Percentiles rank a stretch among this genome's conserved stretches.
phyloP scores from a whole-genome alignment of 2,329 filamentous ascomycete species.

The Ophiostoma sp. region DNA sequence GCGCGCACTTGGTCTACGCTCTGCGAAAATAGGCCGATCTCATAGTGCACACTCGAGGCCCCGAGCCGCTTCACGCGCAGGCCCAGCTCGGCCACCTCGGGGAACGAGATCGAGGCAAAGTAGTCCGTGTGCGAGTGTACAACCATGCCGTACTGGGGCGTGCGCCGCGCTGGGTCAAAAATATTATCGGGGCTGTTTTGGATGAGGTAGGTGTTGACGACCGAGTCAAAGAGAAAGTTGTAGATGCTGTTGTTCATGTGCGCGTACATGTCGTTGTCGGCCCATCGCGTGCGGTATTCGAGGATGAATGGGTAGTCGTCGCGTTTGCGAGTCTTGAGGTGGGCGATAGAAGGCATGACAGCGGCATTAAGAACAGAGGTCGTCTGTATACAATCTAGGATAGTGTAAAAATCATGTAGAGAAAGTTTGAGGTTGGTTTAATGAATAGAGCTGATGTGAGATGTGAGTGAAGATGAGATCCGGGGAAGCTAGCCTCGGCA shows the following conservation, averaged over 20 bases:
- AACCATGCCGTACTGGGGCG: slow-evolving; percentile 69
- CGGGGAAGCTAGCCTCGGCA: slow-evolving; percentile 21
- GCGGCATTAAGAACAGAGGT: too few species aligned
- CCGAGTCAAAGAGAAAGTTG: slow-evolving; percentile 79
- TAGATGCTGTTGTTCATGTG: slow-evolving; percentile 92
- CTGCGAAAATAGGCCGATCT: slow-evolving; percentile 77
- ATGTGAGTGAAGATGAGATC: background rate
- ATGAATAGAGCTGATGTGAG: background rate
- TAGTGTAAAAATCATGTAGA: too few species aligned
- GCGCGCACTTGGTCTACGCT: slow-evolving; percentile 70
- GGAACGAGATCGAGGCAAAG: slow-evolving; percentile 75
- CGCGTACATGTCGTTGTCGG: slow-evolving; percentile 90
- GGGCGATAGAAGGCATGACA: slow-evolving; percentile 19
- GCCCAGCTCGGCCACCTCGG: slow-evolving; percentile 73
- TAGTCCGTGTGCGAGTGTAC: slow-evolving; percentile 83
- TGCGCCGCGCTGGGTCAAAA: slow-evolving; percentile 62
- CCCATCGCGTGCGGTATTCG: slow-evolving; percentile 84
- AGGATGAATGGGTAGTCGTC: slow-evolving; percentile 71
- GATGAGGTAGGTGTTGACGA: slow-evolving; percentile 85
- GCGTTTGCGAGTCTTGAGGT: slow-evolving; percentile 58
- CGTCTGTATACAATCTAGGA: too few species aligned
- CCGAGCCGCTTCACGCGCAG: slow-evolving; percentile 79
- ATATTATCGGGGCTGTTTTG: slow-evolving; percentile 54
- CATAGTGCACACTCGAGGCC: slow-evolving; percentile 81
- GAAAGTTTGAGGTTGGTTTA: background rate